Conservation (phyloP, 1,284 basidiomycete genomes). For the Dichomitus squalens region DNA sequence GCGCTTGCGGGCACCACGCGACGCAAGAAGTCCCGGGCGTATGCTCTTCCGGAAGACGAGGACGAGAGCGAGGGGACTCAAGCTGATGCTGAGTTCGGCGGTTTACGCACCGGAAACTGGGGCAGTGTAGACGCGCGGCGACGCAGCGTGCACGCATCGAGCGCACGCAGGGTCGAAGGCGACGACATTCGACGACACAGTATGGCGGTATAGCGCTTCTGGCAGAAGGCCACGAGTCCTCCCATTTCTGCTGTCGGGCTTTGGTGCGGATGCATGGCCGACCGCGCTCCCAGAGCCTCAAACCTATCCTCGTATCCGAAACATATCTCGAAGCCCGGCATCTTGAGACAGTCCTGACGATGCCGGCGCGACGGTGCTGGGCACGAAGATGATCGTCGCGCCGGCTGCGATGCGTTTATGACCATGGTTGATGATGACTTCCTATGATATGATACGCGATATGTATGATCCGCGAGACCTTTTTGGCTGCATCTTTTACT, state of each 20-base stretch:
- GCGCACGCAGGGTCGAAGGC: conserved; percentile 30
- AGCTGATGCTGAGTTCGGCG: conserved; percentile 64
- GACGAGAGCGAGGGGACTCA: conserved; percentile 64
- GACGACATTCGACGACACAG: conserved; percentile 42
- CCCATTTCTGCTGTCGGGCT: background rate
- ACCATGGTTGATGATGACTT: conserved; percentile 18
- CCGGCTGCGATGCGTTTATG: conserved; percentile 3
- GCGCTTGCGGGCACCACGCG: conserved; percentile 35
- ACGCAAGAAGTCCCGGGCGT: conserved; percentile 54
- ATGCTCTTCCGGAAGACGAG: conserved; percentile 50
- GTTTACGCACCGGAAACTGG: conserved; percentile 41
- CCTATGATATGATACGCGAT: conserved; percentile 14
- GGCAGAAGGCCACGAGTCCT: background rate
- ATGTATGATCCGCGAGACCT: conserved; percentile 24
- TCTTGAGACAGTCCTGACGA: background rate
- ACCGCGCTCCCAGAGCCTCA: background rate
- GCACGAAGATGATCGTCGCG: conserved; percentile 9
- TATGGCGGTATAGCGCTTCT: conserved; percentile 35
- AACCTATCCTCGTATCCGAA: background rate
- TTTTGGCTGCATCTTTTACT: conserved; percentile 3
- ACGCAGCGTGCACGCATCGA: conserved; percentile 38
- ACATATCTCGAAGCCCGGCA: background rate
- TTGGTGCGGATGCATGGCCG: background rate
- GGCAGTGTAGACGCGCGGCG: conserved; percentile 61
- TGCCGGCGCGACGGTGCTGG: conserved; percentile 7